These are phyloP conservation scores for Ophiobolus disseminans DNA, from an alignment of 2,329 filamentous ascomycete species.

Conservation along the genomic window DNA sequence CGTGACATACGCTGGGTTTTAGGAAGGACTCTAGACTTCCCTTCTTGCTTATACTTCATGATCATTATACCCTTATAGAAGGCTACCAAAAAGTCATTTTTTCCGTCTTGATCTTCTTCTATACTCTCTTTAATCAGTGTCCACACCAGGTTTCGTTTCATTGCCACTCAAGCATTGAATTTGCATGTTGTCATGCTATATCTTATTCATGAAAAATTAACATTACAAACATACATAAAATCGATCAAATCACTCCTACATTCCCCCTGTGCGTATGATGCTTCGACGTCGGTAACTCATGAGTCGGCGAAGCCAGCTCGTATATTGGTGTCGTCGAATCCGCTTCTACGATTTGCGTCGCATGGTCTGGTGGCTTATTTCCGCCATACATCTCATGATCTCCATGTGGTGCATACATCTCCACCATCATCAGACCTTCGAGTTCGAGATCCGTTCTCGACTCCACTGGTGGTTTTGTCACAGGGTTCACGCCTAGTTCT, in stretches of 20 bases:
- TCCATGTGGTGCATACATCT: conserved; percentile 5
- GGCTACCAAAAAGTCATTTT: conserved; percentile 1
- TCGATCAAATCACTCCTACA: neutral
- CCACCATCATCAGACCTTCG: conserved; percentile 1
- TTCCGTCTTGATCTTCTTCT: neutral
- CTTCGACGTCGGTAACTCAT: too few species aligned
- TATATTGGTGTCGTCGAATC: neutral
- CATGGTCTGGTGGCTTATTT: neutral
- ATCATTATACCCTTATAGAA: conserved; percentile 2
- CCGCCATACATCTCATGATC: neutral
- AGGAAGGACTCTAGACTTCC: conserved; percentile 10
- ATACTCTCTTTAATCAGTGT: neutral
- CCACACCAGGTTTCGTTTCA: neutral
- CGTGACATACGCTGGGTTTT: conserved; percentile 17
- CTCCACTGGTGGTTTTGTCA: neutral
- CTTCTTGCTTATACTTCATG: conserved; percentile 15
- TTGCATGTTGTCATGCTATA: neutral
- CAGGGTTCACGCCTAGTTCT: neutral
- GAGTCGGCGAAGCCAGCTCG: too few species aligned
- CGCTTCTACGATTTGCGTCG: neutral
- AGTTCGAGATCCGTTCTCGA: conserved; percentile 3
- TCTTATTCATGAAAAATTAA: neutral
- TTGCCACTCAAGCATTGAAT: neutral
- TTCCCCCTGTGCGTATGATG: too few species aligned
- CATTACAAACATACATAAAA: neutral